These are phyloP conservation scores for Yarrowia sp. DNA, from an alignment of 805 yeast genomes.

Conservation along the genomic window DNA sequence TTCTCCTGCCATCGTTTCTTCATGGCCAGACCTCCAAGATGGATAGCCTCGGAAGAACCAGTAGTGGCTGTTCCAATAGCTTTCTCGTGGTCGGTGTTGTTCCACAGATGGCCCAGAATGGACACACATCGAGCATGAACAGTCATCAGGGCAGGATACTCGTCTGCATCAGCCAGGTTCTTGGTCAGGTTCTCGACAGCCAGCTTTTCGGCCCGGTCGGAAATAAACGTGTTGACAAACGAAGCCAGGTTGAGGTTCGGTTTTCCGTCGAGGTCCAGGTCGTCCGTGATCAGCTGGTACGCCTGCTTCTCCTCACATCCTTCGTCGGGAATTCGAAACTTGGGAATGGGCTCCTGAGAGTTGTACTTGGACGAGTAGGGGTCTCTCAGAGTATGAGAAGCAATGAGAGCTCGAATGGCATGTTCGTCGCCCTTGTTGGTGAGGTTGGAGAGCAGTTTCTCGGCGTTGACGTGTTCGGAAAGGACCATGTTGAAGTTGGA, in stretches of 20 bases:
- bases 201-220: conserved; percentile 52
- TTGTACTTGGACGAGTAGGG: conserved; percentile 23
- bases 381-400: conserved; percentile 8
- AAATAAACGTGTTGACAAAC: conserved; percentile 74
- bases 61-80: conserved; percentile 89
- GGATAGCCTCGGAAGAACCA: conserved; percentile 90
- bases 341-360: conserved; percentile 41
- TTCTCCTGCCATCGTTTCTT: conserved; percentile 82
- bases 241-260: conserved; percentile 84
- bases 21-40: conserved; percentile 90
- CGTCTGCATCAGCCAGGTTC: conserved; percentile 90
- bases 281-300: conserved; percentile 64
- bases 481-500: conserved; percentile 16
- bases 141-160: conserved; percentile 81
- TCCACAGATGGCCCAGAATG: conserved; percentile 76
- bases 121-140: conserved; percentile 78
- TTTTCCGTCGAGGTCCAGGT: conserved; percentile 75
- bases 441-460: conserved; percentile 30
- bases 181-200: conserved; percentile 71
- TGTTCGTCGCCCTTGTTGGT: conserved; percentile 24
- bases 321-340: conserved; percentile 56
- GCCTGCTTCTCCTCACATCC: conserved; percentile 55
- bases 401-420: conserved; percentile 4
- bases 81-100: conserved; percentile 51
- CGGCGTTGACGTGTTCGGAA: conserved; percentile 28